Percentiles rank a stretch among this genome's conserved stretches.
Evolutionary conservation across 495 filamentous ascomycete genomes (phyloP).

Genomic region (Penicillium samsonianum): DNA sequence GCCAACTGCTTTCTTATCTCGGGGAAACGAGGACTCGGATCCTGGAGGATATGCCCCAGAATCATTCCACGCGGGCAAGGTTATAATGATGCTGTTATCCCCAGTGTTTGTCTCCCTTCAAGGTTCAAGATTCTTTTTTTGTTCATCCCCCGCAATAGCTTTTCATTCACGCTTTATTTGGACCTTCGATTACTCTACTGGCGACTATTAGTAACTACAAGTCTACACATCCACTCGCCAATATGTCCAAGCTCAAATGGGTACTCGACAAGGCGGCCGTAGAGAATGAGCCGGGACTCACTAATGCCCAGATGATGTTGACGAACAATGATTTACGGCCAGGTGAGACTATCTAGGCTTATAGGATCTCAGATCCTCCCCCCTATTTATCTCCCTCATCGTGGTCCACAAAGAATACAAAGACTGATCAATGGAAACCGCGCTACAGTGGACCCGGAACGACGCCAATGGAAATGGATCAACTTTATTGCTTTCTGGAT

Average conservation of each 20-base stretch:
- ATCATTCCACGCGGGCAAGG: not conserved
- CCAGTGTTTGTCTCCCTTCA: not conserved
- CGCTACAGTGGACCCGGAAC: conserved; percentile 68
- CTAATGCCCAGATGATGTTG: conserved; percentile 84
- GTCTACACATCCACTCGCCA: conserved; percentile 14
- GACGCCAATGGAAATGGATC: conserved; percentile 83
- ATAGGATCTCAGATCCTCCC: not conserved
- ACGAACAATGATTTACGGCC: conserved; percentile 89
- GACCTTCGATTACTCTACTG: not conserved
- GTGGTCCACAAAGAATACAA: not conserved
- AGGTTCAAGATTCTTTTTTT: not conserved
- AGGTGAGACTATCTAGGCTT: conserved; percentile 44
- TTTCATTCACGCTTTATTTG: not conserved
- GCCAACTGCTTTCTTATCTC: not conserved
- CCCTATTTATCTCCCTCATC: not conserved
- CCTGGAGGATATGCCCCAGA: not conserved
- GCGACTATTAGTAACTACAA: not conserved
- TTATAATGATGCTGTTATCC: not conserved
- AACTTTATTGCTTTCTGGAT: conserved; percentile 94
- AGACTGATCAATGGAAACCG: conserved; percentile 22
- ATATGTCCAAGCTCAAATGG: conserved; percentile 36
- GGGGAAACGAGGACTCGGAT: not conserved
- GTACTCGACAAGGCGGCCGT: conserved; percentile 63
- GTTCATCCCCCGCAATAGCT: not conserved
- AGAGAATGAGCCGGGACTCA: conserved; percentile 73